Percentiles rank a stretch among this genome's conserved stretches.
phyloP scores from a whole-genome alignment of 331 rosid species.

The Quercus phellos region DNA sequence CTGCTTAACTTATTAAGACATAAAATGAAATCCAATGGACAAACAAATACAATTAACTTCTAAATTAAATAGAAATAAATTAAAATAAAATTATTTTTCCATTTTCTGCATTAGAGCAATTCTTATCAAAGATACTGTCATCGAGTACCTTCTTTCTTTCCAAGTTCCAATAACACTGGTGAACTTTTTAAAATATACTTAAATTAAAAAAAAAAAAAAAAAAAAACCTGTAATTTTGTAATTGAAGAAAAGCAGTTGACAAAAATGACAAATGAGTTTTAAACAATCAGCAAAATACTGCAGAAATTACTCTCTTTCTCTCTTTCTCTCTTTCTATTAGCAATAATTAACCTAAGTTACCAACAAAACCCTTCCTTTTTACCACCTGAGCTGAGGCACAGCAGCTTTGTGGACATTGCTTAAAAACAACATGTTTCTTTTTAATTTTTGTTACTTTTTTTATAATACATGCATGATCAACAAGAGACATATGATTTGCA shows the following conservation, averaged over 20 bases:
- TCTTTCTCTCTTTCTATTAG: background rate
- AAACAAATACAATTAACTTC: too few relatives aligned
- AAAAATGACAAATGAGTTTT: background rate
- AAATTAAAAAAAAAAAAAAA: background rate
- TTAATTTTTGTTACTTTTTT: background rate
- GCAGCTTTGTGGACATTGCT: background rate
- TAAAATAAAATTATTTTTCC: too few relatives aligned
- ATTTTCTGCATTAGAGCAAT: background rate
- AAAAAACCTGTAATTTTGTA: background rate
- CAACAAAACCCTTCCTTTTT: background rate
- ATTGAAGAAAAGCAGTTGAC: background rate
- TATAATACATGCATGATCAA: background rate
- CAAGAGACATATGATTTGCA: too few relatives aligned
- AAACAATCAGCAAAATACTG: background rate
- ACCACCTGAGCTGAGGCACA: background rate
- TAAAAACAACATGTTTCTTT: background rate
- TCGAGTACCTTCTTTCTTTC: background rate
- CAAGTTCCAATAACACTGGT: background rate
- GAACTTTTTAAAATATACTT: background rate
- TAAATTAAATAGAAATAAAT: too few relatives aligned
- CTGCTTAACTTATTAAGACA: too few relatives aligned
- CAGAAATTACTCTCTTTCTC: background rate
- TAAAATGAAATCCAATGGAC: too few relatives aligned
- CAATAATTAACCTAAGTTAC: background rate
- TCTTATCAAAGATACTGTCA: background rate